A percentile compares a stretch with the other conserved stretches of the same genome.
Evolutionary conservation across 371 early-diverging fungal species (phyloP).

Genomic region (Sporodiniella umbellata): DNA sequence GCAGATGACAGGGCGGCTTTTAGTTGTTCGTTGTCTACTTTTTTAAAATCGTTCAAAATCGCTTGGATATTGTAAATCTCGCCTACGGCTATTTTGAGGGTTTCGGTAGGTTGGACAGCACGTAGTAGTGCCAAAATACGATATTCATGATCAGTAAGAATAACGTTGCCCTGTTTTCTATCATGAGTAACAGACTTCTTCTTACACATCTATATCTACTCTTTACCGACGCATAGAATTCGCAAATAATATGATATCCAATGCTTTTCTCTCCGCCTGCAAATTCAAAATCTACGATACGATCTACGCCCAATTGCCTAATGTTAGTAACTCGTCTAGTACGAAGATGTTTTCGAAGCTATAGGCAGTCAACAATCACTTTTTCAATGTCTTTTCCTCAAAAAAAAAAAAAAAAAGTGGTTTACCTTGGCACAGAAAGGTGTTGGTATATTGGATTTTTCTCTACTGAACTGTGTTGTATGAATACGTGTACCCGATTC

Average conservation of each 20-base stretch:
- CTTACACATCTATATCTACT: background rate
- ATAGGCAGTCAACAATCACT: too few species aligned
- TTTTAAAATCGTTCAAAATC: constrained; percentile 56
- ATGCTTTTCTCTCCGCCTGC: constrained; percentile 60
- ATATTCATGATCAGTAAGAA: constrained; percentile 89
- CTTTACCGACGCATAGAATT: constrained; percentile 87
- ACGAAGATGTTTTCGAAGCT: constrained; percentile 90
- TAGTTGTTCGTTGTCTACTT: constrained; percentile 58
- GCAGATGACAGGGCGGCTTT: constrained; percentile 51
- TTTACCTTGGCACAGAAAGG: constrained; percentile 81
- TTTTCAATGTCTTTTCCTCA: too few species aligned
- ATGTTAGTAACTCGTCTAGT: constrained; percentile 79
- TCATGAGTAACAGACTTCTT: background rate
- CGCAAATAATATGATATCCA: constrained; percentile 90
- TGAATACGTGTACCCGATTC: constrained; percentile 95
- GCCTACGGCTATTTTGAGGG: constrained; percentile 74
- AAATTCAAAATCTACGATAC: constrained; percentile 93
- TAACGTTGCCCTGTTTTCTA: constrained; percentile 80
- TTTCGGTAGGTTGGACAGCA: constrained; percentile 79
- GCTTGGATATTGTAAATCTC: constrained; percentile 64
- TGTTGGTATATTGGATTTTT: constrained; percentile 84
- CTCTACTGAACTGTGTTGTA: constrained; percentile 84
- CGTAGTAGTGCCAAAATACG: constrained; percentile 83
- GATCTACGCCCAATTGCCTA: constrained; percentile 88
- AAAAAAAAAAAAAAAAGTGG: too few species aligned